Evolutionary conservation across 306 rosid genomes (phyloP), one percentile per base, ranked within the genome.

Genomic region (Castanea mollissima): DNA sequence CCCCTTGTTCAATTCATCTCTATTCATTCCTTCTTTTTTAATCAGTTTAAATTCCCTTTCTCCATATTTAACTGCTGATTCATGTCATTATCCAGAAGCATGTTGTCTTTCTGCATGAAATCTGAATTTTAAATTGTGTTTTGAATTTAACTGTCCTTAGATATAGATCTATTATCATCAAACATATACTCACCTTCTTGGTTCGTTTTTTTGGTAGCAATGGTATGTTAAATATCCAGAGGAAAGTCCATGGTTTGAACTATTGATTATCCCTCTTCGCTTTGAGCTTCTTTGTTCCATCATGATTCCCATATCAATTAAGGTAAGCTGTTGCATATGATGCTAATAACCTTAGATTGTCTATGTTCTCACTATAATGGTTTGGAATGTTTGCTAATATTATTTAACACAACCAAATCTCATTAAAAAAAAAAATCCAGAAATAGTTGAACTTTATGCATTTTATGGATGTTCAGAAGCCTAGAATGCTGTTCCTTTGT

Each of bases 251-350:
- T 95, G 99, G 99, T 95, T 90, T 79, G 99, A 95, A 78, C 90
- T 93, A 25, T 85, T 95, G 88, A 77, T 95, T 83, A 95, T 95
- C 80, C 99, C 99, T 80, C 91, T 95, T 85, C 97, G 99, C 44
- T 95, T 95, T 25, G 99, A 95, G 89, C 96, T 95, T 81, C 96
- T 95, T 51, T 95, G 99, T 88, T 95, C 99, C 44, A 95, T 95
- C 87, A 95, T 95, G 99, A 95, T 95, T 78, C 99, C 99, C 85
- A 95, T 95, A 86, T 95, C 99, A 81, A 95, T 95, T 75, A 95
- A 95, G 99, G 99, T 93, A 85, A 78, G 87, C 49, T 76, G 82
- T 27, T 78, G 63, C 41, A 34, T 76, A 25, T 71, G n/a, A 5
- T 58, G 19, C 55, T 71, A 6, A 70, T 34, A 10, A 68, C 49